Evolutionary conservation across 148 eudicot genomes (phyloP).

Genomic region (Chenopodium berlandieri): DNA sequence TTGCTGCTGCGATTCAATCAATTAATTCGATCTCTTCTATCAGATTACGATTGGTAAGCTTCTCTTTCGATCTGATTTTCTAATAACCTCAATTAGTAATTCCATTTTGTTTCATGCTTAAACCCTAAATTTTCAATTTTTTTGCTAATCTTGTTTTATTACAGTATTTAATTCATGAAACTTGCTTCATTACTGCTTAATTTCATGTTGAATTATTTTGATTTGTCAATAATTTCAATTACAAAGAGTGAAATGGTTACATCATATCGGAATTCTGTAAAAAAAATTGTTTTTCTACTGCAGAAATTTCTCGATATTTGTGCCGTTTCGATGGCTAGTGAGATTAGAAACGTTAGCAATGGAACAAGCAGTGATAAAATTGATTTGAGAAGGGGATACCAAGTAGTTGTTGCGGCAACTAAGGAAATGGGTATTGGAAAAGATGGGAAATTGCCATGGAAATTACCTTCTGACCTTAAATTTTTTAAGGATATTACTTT

Average conservation of each 20-base stretch:
- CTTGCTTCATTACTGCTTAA: not conserved
- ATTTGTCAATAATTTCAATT: not conserved
- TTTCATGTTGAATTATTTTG: not conserved
- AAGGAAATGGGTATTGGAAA: constrained; percentile 87
- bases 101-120: not conserved
- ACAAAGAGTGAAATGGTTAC: not conserved
- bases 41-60: constrained; percentile 30
- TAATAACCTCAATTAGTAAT: not conserved
- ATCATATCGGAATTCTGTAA: not conserved
- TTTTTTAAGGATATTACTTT: constrained; percentile 76
- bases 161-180: not conserved
- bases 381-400: constrained; percentile 53
- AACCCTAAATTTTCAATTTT: not conserved
- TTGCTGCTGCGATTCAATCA: constrained; percentile 18
- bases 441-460: constrained; percentile 94
- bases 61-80: not conserved
- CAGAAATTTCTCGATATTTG: not conserved
- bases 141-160: not conserved
- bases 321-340: constrained; percentile 44
- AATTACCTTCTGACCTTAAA: constrained; percentile 75
- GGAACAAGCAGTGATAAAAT: constrained; percentile 24
- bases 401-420: constrained; percentile 94
- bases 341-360: constrained; percentile 28
- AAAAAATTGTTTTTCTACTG: not conserved
- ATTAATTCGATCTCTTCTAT: constrained; percentile 19